phyloP scores from a whole-genome alignment of 1,284 basidiomycete genomes.

The Moesziomyces sp. region DNA sequence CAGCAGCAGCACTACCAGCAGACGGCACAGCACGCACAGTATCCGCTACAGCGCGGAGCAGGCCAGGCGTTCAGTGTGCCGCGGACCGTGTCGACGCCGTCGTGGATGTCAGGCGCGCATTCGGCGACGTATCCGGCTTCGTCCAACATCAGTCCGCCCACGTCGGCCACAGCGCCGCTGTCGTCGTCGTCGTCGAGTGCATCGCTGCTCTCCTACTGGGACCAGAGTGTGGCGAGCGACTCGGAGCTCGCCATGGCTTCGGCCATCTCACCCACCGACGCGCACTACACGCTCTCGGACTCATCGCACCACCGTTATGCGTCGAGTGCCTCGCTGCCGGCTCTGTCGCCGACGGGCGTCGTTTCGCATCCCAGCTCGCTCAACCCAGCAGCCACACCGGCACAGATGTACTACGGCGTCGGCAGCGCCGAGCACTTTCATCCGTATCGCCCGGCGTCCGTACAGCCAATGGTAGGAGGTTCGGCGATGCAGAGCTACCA shows the following conservation, averaged over 20 bases:
- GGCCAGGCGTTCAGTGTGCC: constrained; percentile 21
- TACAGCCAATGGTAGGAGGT: constrained; percentile 5
- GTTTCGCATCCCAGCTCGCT: background rate
- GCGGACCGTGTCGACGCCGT: constrained; percentile 15
- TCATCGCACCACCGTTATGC: constrained; percentile 25
- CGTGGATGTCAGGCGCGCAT: constrained; percentile 18
- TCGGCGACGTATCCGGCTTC: constrained; percentile 6
- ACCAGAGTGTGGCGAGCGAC: constrained; percentile 23
- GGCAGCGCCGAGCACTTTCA: constrained; percentile 13
- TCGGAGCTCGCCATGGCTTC: constrained; percentile 23
- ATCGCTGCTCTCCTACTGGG: constrained; percentile 32
- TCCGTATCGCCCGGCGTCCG: constrained; percentile 13
- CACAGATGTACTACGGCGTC: background rate
- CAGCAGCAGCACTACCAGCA: background rate
- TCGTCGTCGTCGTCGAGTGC: constrained; percentile 24
- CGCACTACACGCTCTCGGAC: constrained; percentile 15
- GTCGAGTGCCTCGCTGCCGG: constrained; percentile 21
- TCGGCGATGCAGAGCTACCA: constrained; percentile 7
- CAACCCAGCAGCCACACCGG: background rate
- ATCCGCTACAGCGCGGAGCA: background rate
- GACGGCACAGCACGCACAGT: background rate
- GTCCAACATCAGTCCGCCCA: constrained; percentile 1
- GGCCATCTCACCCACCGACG: constrained; percentile 11
- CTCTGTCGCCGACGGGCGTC: constrained; percentile 11
- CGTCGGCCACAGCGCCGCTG: constrained; percentile 5